Base-by-base conservation (phyloP, 768 basidiomycete genomes). In the Mycena metata region DNA sequence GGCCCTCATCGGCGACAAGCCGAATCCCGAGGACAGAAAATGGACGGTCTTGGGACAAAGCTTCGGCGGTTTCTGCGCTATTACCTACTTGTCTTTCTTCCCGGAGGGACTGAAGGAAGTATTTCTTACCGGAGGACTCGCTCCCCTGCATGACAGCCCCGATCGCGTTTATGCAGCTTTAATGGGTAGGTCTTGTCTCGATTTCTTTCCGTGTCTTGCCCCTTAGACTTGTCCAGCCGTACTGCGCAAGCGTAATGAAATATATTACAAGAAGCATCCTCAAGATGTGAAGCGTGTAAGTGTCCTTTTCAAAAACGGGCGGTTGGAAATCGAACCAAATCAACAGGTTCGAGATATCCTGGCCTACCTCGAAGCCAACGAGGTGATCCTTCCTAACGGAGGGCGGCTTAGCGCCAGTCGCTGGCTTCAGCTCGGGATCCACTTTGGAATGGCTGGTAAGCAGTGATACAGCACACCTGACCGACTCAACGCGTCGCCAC, bases 41-140 rank as follows among this genome's bases (percentile, higher is more conserved):
- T 88, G 86, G 86, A 83, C 85, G 9, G 76, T 86, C 17, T 60
- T 85, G 57, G 85, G 86, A 0, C 86, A 87, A 70, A 85, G 85
- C 71, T 88, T 85, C 68, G 86, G 86, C 45, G 85, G 85, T 17
- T 87, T 86, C 73, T 86, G 85, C 69, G 78, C 79, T 8, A 78
- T 85, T 33, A 86, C 83, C 1, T 85, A 83, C 74, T 78, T 87
- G 7, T 86, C 84, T 0, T 86, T 85, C 75, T 75, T 79, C 64
- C 78, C 79, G 13, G 76, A 82, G 26, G 83, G 82, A 10, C 61
- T 88, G 63, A 86, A 85, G 67, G 85, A 88, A 65, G 85, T 82
- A 5, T 87, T 86, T 64, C 65, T 84, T 3, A 81, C 84, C 8
- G 85, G 84, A 5, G 86, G 86, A 9, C 73, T 88, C 3, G 82